Percentiles rank a stretch among this genome's conserved stretches.
Conservation (phyloP, 1,284 basidiomycete species). For the Cystobasidium slooffiae region DNA sequence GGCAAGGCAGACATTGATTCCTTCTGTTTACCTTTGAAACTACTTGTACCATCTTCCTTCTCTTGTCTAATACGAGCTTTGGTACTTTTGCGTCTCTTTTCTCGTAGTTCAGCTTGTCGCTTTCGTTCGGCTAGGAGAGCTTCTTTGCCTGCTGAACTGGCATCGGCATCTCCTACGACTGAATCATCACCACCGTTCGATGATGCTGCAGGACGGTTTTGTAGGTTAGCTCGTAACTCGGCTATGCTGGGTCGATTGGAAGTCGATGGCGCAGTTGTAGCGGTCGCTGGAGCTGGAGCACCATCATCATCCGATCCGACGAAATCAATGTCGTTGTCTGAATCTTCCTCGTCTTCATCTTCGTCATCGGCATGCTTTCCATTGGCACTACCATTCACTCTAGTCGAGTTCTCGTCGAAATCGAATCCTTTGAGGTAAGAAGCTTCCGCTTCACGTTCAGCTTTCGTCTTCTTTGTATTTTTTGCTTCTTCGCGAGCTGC, state of each 20-base stretch:
- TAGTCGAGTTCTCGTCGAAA: slow-evolving; percentile 46
- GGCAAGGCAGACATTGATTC: slow-evolving; percentile 12
- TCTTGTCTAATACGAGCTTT: slow-evolving; percentile 64
- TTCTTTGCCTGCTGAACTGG: slow-evolving; percentile 63
- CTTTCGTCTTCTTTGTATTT: slow-evolving; percentile 49
- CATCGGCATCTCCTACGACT: slow-evolving; percentile 49
- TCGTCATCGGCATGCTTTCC: slow-evolving; percentile 56
- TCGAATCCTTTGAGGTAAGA: slow-evolving; percentile 55
- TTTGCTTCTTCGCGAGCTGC: slow-evolving; percentile 61
- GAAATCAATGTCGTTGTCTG: slow-evolving; percentile 52
- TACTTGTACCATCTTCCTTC: slow-evolving; percentile 52
- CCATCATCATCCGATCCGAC: slow-evolving; percentile 53
- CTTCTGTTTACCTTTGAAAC: slow-evolving; percentile 29
- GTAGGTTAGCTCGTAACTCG: slow-evolving; percentile 75
- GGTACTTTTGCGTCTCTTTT: slow-evolving; percentile 76
- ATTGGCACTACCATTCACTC: background rate
- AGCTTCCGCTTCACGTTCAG: slow-evolving; percentile 47
- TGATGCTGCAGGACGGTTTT: slow-evolving; percentile 68
- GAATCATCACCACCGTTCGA: slow-evolving; percentile 59
- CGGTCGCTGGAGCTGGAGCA: slow-evolving; percentile 45
- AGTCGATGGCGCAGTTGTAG: slow-evolving; percentile 26
- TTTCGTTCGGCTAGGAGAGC: slow-evolving; percentile 79
- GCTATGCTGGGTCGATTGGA: slow-evolving; percentile 61
- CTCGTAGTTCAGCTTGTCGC: slow-evolving; percentile 76
- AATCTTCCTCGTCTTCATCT: slow-evolving; percentile 55